Percentiles rank a stretch among this genome's conserved stretches.
Conservation (phyloP, 2,329 filamentous ascomycete genomes). For the Immersiporthe knoxdaviesiana region DNA sequence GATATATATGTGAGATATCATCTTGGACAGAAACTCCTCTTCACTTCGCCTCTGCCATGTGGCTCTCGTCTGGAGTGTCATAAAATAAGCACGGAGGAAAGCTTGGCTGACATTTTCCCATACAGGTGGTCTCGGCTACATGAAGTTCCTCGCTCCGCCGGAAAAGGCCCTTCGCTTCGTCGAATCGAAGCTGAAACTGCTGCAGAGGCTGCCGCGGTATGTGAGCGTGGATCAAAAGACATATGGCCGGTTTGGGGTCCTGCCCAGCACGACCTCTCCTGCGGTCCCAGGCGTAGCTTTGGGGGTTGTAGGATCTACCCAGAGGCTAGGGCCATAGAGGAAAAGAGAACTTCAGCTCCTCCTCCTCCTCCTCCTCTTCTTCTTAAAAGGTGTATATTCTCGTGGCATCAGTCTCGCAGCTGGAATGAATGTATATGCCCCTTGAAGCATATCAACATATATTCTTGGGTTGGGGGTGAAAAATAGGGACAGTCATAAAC, state of each 20-base stretch:
- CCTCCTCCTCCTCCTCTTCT: background rate
- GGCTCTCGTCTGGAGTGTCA: background rate
- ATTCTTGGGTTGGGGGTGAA: background rate
- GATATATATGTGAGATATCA: constrained; percentile 68
- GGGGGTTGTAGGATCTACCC: constrained; percentile 65
- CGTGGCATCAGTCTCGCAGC: background rate
- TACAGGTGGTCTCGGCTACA: constrained; percentile 80
- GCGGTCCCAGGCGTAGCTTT: constrained; percentile 62
- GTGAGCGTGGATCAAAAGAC: constrained; percentile 96
- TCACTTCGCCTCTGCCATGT: background rate
- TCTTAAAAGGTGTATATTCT: background rate
- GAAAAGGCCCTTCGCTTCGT: constrained; percentile 87
- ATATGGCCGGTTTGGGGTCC: constrained; percentile 86
- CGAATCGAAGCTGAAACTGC: constrained; percentile 83
- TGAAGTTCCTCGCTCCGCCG: constrained; percentile 86
- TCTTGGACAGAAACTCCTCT: constrained; percentile 40
- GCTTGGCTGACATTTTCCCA: constrained; percentile 31
- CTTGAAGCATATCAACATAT: constrained; percentile 5
- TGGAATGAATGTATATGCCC: background rate
- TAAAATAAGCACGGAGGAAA: background rate
- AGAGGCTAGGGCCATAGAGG: constrained; percentile 68
- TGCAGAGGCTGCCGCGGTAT: constrained; percentile 85
- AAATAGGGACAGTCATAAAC: background rate
- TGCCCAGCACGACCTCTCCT: constrained; percentile 54
- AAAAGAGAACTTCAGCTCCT: background rate